Conservation (phyloP, 257 asterid species). For the Solanum medicagineum region DNA sequence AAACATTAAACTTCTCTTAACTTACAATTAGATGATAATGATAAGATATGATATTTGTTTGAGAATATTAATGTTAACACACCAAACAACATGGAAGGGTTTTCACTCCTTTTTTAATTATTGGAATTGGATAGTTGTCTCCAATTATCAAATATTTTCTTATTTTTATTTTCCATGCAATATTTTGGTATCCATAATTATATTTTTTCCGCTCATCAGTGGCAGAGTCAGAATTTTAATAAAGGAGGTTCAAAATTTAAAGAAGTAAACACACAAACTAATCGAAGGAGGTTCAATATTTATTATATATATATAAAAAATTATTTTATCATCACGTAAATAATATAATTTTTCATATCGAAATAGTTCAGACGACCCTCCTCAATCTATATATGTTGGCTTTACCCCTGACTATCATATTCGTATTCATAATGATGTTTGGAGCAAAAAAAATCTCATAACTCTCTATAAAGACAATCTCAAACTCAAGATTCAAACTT, state of each 20-base stretch:
- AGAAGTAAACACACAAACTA: no score
- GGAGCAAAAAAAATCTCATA: fast-evolving
- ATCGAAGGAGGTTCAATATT: no score
- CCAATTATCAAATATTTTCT: neutral
- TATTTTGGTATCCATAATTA: neutral
- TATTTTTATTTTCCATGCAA: neutral
- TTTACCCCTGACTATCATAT: no score
- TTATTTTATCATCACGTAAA: no score
- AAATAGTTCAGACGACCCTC: no score
- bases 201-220: no score
- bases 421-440: fast-evolving
- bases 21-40: constrained; percentile 1
- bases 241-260: no score
- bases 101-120: neutral
- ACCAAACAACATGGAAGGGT: constrained; percentile 16
- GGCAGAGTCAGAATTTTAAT: no score
- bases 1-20: neutral
- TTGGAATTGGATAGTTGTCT: neutral
- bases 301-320: no score
- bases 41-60: neutral
- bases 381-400: no score
- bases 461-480: fast-evolving
- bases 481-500: fast-evolving
- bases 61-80: constrained; percentile 25
- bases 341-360: no score